Base-by-base conservation (phyloP, 1,284 basidiomycete genomes). In the Rhodofomes roseus region DNA sequence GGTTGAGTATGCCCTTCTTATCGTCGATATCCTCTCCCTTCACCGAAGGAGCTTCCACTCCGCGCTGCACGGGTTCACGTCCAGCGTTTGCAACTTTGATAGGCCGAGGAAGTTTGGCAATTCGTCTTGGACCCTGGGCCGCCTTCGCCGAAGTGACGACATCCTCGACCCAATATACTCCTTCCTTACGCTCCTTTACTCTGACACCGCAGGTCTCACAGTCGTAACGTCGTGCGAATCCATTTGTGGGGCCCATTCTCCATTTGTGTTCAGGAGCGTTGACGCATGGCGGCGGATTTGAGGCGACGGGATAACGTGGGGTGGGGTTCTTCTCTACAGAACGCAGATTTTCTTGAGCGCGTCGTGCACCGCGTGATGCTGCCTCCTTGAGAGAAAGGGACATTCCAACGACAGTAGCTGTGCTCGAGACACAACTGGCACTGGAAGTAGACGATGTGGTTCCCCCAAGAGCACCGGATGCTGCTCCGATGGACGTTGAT, bases 101-200 rank as follows among this genome's bases (percentile, higher is more conserved):
- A 34, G 31, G 31, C 4, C 31, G 31, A 4, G 11, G 31, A 4
- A 34, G 11, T 11, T 34, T 34, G 31, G 31, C 31, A 5, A 34
- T 34, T 11, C 5, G 31, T 34, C 31, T 34, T 34, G 31, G 31
- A 34, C 31, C 5, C 11, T 34, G 31, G 11, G 31, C 31, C 11
- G 31, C 31, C 31, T 34, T 4, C 31, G 11, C 5, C 31, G 31
- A 34, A 34, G 4, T 4, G 5, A 34, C 31, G 5, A 34, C 31
- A 34, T 34, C 31, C 31, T 11, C 31, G 4, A 34, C 31, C 31
- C 31, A 34, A 11, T 34, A 5, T 11, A 11, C 5, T 34, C 31
- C 31, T 11, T 44, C 40, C 46, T 66, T 66, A 58, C 63, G 65
- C 61, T 67, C 66, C 12, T 48, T 52, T 14, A 66, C 58, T 2